A percentile compares a stretch with the other conserved stretches of the same genome.
phyloP scores from a whole-genome alignment of 345 rosid genomes.

The Noccaea caerulescens region DNA sequence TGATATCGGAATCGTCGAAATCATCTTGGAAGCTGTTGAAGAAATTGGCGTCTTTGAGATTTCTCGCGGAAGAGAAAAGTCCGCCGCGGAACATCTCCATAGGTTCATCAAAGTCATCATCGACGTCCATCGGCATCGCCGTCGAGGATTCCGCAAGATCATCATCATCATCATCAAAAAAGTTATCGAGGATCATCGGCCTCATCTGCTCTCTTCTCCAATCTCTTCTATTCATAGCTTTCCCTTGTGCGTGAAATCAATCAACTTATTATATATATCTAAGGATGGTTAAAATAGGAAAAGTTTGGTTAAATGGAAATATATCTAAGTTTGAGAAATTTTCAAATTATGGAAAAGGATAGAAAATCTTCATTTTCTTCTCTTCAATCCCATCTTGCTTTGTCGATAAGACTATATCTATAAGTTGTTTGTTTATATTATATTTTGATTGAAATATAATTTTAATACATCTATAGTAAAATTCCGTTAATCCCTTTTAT shows the following conservation, averaged over 20 bases:
- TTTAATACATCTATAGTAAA: too few relatives aligned
- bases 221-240: background rate
- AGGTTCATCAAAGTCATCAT: conserved; percentile 56
- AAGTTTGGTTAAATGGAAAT: too few relatives aligned
- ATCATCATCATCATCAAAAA: conserved; percentile 52
- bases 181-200: conserved; percentile 60
- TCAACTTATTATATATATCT: too few relatives aligned
- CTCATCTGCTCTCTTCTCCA: conserved; percentile 39
- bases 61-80: conserved; percentile 49
- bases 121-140: conserved; percentile 44
- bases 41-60: conserved; percentile 62
- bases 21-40: conserved; percentile 81
- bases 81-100: conserved; percentile 59
- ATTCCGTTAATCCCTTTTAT: too few relatives aligned
- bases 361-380: too few relatives aligned
- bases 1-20: conserved; percentile 79
- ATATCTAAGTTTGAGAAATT: too few relatives aligned
- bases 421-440: too few relatives aligned
- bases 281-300: too few relatives aligned
- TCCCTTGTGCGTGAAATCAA: conserved; percentile 2
- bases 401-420: too few relatives aligned
- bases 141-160: conserved; percentile 52
- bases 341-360: too few relatives aligned
- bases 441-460: too few relatives aligned
- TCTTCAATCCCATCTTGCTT: too few relatives aligned